A percentile compares a stretch with the other conserved stretches of the same genome.
These are phyloP conservation scores for Scutellaria galericulata DNA, from an alignment of 257 asterid genomes.

Conservation along the genomic window DNA sequence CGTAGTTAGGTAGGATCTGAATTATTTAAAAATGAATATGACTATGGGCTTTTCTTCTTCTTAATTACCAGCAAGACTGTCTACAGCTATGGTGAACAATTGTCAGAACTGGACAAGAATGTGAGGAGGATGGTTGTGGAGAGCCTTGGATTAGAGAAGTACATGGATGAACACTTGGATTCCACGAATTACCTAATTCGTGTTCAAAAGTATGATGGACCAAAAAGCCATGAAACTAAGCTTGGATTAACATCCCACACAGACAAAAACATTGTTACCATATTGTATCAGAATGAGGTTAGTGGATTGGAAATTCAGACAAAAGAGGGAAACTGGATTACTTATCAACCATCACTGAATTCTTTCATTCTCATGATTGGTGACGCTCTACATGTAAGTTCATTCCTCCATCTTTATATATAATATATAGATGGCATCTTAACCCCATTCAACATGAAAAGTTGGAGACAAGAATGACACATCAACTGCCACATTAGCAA, in stretches of 20 bases:
- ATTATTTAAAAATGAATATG: no score
- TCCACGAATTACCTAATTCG: constrained; percentile 53
- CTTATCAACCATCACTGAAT: constrained; percentile 42
- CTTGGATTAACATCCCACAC: constrained; percentile 56
- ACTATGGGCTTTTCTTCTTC: background rate
- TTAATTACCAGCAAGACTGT: constrained; percentile 44
- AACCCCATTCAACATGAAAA: no score
- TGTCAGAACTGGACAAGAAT: constrained; percentile 49
- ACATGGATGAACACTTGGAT: constrained; percentile 55
- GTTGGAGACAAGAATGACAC: no score
- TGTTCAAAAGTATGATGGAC: constrained; percentile 58
- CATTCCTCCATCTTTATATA: background rate
- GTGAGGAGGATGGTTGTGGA: constrained; percentile 58
- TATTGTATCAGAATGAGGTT: constrained; percentile 45
- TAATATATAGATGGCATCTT: no score
- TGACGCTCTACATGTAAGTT: constrained; percentile 50
- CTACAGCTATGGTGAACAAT: constrained; percentile 36
- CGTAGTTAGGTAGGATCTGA: no score
- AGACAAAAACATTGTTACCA: constrained; percentile 52
- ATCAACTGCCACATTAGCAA: no score
- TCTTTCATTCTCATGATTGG: constrained; percentile 59
- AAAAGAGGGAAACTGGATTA: constrained; percentile 59
- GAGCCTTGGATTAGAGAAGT: constrained; percentile 48
- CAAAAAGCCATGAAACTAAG: constrained; percentile 40
- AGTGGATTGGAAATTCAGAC: constrained; percentile 49